Conservation (phyloP, 441 rosid species). For the Jatropha multifida region DNA sequence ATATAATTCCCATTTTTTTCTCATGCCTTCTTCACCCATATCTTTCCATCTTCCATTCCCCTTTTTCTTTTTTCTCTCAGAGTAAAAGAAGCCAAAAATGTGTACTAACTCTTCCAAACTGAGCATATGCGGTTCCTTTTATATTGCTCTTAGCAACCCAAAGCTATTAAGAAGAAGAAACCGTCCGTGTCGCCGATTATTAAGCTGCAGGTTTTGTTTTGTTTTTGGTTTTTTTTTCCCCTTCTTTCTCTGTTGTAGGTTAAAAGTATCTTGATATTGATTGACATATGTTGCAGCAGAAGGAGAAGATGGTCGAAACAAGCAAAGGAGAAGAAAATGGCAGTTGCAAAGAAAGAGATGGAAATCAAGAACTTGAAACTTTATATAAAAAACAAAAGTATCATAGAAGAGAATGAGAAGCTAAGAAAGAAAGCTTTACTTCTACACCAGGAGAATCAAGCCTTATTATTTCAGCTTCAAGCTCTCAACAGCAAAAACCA, state of each 20-base stretch:
- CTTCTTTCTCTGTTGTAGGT: not conserved
- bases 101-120: constrained; percentile 30
- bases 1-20: constrained; percentile 23
- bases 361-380: constrained; percentile 62
- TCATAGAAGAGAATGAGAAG: constrained; percentile 69
- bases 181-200: constrained; percentile 34
- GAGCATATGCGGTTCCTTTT: constrained; percentile 21
- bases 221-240: not conserved
- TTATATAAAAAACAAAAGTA: constrained; percentile 62
- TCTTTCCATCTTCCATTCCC: not conserved
- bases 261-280: not conserved
- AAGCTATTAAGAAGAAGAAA: constrained; percentile 32
- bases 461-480: constrained; percentile 53
- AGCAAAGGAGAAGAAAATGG: constrained; percentile 21
- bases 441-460: constrained; percentile 71
- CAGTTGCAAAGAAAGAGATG: constrained; percentile 34
- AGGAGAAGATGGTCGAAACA: constrained; percentile 34
- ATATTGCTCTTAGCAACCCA: constrained; percentile 13
- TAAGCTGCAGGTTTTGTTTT: constrained; percentile 42
- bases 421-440: constrained; percentile 65
- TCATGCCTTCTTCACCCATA: constrained; percentile 5
- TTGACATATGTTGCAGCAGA: constrained; percentile 25
- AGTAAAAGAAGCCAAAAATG: constrained; percentile 21
- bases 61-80: not conserved
- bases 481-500: not conserved